These are phyloP conservation scores for Aspergillus neoniger DNA, from an alignment of 2,329 filamentous ascomycete species.

Conservation along the genomic window DNA sequence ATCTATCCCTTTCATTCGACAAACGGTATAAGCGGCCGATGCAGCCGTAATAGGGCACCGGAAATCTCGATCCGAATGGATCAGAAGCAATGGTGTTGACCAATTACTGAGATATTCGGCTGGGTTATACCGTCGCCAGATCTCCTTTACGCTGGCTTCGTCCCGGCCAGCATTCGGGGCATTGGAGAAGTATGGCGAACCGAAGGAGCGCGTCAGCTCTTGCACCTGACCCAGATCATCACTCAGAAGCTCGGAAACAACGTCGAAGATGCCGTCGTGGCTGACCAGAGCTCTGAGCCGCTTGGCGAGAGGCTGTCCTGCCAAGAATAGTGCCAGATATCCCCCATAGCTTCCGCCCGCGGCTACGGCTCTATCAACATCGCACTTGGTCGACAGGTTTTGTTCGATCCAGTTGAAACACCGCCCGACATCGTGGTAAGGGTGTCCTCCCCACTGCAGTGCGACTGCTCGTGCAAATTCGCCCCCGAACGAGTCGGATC, in stretches of 20 bases:
- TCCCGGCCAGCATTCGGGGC: background rate
- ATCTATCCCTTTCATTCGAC: conserved; percentile 3
- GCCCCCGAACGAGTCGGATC: conserved; percentile 1
- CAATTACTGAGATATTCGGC: conserved; percentile 5
- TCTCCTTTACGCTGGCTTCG: background rate
- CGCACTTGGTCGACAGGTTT: background rate
- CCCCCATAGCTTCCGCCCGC: conserved; percentile 6
- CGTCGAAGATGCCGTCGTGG: conserved; percentile 6
- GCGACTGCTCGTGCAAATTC: background rate
- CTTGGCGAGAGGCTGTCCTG: conserved; percentile 1
- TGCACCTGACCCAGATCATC: background rate
- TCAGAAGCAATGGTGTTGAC: background rate
- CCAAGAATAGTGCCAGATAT: background rate
- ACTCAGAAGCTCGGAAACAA: background rate
- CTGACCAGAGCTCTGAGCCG: background rate
- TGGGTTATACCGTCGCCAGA: background rate
- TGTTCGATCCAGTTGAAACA: conserved; percentile 1
- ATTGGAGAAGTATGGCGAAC: background rate
- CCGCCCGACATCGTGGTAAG: background rate
- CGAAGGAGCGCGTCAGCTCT: conserved; percentile 3
- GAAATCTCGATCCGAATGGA: conserved; percentile 4
- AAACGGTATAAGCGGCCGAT: conserved; percentile 3
- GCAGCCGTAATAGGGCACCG: conserved; percentile 3
- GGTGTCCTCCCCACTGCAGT: conserved; percentile 6
- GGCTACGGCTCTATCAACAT: background rate